Evolutionary conservation across 208 protist genomes (phyloP).

Genomic region (Lotmaria passim): DNA sequence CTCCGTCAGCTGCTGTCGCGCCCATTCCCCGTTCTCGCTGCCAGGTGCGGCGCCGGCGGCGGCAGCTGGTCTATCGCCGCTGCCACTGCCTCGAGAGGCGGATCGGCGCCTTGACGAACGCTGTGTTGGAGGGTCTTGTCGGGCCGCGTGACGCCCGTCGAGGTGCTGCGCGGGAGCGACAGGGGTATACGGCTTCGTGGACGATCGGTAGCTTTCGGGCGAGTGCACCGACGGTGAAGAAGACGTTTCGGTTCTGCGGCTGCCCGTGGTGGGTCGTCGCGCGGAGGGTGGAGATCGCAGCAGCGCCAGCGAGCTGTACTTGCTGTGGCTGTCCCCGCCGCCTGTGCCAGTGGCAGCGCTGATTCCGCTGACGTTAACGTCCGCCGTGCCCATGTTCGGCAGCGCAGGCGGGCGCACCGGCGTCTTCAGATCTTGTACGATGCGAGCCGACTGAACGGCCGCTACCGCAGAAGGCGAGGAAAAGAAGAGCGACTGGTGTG

Average conservation of each 20-base stretch:
- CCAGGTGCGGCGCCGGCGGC: not conserved
- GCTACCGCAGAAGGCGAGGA: not conserved
- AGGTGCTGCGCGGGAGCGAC: not conserved
- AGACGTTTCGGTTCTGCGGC: not conserved
- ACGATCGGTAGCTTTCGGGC: constrained; percentile 26
- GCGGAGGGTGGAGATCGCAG: constrained; percentile 30
- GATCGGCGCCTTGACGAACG: constrained; percentile 24
- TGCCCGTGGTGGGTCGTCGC: not conserved
- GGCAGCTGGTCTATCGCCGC: not conserved
- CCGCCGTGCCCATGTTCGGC: constrained; percentile 29
- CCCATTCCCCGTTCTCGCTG: constrained; percentile 19
- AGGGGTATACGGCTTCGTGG: constrained; percentile 17
- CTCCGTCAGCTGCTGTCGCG: constrained; percentile 29
- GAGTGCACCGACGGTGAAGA: constrained; percentile 23
- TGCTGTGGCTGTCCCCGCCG: constrained; percentile 22
- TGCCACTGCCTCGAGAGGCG: constrained; percentile 27
- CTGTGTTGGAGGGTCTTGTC: not conserved
- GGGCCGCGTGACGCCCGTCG: not conserved
- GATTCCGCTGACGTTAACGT: not conserved
- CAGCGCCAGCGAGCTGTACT: constrained; percentile 26
- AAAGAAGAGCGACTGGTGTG: not conserved
- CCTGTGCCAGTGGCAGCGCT: not conserved
- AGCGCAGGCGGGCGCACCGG: constrained; percentile 24
- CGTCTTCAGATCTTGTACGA: constrained; percentile 11
- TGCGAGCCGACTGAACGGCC: not conserved